A percentile compares a stretch with the other conserved stretches of the same genome.
These are phyloP conservation scores for Suhomyces bolitotheri DNA, from an alignment of 1,139 yeast species.

Conservation along the genomic window DNA sequence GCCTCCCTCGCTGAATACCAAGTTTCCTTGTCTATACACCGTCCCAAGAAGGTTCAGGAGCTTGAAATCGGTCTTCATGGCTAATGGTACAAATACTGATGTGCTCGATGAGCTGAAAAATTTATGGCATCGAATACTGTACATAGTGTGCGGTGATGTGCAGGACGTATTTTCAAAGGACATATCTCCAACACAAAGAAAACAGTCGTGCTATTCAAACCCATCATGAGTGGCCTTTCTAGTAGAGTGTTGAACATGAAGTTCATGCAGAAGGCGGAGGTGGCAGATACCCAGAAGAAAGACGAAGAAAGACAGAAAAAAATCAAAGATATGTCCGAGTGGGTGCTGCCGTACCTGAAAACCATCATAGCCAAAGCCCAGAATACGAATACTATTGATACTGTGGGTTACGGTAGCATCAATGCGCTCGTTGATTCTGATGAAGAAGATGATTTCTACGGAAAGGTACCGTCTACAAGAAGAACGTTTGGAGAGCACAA, in stretches of 20 bases:
- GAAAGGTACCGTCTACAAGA: constrained; percentile 7
- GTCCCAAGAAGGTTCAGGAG: constrained; percentile 91
- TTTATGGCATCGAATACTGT: constrained; percentile 9
- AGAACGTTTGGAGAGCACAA: constrained; percentile 13
- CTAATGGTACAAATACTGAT: constrained; percentile 1
- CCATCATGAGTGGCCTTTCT: constrained; percentile 50
- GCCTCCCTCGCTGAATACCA: constrained; percentile 87
- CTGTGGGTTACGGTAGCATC: constrained; percentile 53
- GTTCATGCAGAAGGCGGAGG: constrained; percentile 47
- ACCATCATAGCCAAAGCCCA: constrained; percentile 24
- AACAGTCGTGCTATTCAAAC: background rate
- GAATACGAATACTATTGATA: constrained; percentile 25
- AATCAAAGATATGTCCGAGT: constrained; percentile 58
- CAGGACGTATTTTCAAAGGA: background rate
- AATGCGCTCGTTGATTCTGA: constrained; percentile 19
- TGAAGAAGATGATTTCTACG: constrained; percentile 6
- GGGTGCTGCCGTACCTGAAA: constrained; percentile 50
- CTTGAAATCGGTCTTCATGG: constrained; percentile 51
- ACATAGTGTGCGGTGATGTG: background rate
- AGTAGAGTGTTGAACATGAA: constrained; percentile 73
- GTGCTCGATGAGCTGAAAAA: constrained; percentile 11
- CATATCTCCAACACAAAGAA: background rate
- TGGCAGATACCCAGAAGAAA: constrained; percentile 22
- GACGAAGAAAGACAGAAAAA: constrained; percentile 39
- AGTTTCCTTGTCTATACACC: constrained; percentile 88